These are phyloP conservation scores for Ploettnerulaceae sp. DNA, from an alignment of 2,329 filamentous ascomycete genomes.

Conservation along the genomic window DNA sequence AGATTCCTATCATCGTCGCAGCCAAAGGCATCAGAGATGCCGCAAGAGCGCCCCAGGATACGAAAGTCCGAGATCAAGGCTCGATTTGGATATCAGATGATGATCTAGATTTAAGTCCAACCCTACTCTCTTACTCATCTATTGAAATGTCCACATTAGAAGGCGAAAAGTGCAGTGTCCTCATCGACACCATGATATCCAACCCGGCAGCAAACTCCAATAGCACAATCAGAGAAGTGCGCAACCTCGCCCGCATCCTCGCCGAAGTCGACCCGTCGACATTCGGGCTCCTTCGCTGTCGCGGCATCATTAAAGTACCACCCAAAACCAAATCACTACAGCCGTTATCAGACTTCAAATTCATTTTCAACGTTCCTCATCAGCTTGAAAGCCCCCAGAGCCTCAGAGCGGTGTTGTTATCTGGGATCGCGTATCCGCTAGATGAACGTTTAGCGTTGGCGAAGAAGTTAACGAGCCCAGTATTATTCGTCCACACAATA, in stretches of 20 bases:
- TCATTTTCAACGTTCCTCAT: slow-evolving; percentile 17
- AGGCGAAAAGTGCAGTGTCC: slow-evolving; percentile 3
- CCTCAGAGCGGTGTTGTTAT: slow-evolving; percentile 12
- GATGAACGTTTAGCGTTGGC: slow-evolving; percentile 25
- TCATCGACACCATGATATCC: slow-evolving; percentile 17
- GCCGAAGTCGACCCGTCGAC: slow-evolving; percentile 17
- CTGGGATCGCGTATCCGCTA: slow-evolving; percentile 11
- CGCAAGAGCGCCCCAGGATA: neutral
- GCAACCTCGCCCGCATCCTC: slow-evolving; percentile 21
- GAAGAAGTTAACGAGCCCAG: slow-evolving; percentile 28
- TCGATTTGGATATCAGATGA: slow-evolving; percentile 2
- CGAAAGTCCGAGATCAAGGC: neutral
- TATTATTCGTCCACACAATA: slow-evolving; percentile 30
- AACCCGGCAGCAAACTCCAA: slow-evolving; percentile 13
- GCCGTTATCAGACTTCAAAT: slow-evolving; percentile 11
- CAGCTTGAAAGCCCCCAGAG: slow-evolving; percentile 8
- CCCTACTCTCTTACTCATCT: slow-evolving; percentile 1
- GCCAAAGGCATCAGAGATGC: slow-evolving; percentile 15
- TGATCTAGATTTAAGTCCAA: slow-evolving; percentile 2
- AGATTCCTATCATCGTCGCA: slow-evolving; percentile 12
- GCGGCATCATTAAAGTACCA: slow-evolving; percentile 17
- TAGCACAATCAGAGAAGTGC: slow-evolving; percentile 17
- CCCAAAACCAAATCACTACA: neutral
- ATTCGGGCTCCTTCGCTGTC: slow-evolving; percentile 23
- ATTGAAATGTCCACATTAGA: slow-evolving; percentile 1